Percentiles rank a stretch among this genome's conserved stretches.
phyloP scores from a whole-genome alignment of 2,329 filamentous ascomycete genomes.

The Allantophomopsis cytisporea region DNA sequence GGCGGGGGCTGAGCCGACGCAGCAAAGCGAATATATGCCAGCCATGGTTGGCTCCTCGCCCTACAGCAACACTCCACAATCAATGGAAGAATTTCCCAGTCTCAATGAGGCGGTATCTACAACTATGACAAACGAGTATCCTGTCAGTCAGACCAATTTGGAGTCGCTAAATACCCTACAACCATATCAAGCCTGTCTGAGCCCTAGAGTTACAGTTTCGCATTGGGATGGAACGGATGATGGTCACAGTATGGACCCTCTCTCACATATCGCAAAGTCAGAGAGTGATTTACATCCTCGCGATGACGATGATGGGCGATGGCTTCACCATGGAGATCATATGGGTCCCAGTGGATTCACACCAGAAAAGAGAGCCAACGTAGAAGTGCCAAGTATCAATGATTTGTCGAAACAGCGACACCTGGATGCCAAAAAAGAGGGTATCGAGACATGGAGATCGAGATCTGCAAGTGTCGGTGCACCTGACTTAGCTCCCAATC shows the following conservation, averaged over 20 bases:
- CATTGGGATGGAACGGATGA: neutral
- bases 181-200: neutral
- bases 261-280: neutral
- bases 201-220: neutral
- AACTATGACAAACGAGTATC: too few relatives aligned
- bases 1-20: slow-evolving; percentile 9
- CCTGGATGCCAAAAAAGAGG: slow-evolving; percentile 15
- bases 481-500: slow-evolving; percentile 8
- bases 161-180: too few relatives aligned
- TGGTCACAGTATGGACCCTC: neutral
- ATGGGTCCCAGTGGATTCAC: slow-evolving; percentile 14
- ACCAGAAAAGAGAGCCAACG: slow-evolving; percentile 12
- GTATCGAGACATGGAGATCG: slow-evolving; percentile 19
- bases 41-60: neutral
- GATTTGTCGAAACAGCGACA: slow-evolving; percentile 15
- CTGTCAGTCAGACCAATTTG: too few relatives aligned
- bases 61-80: slow-evolving; percentile 2
- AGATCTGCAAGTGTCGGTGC: slow-evolving; percentile 8
- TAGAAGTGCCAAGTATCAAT: slow-evolving; percentile 16
- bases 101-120: too few relatives aligned
- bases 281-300: neutral
- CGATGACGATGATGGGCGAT: slow-evolving; percentile 10
- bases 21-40: slow-evolving; percentile 1
- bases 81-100: neutral
- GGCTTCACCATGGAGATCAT: slow-evolving; percentile 10